A percentile compares a stretch with the other conserved stretches of the same genome.
Conservation (phyloP, 2,329 filamentous ascomycete genomes). For the Geosmithia morbida region DNA sequence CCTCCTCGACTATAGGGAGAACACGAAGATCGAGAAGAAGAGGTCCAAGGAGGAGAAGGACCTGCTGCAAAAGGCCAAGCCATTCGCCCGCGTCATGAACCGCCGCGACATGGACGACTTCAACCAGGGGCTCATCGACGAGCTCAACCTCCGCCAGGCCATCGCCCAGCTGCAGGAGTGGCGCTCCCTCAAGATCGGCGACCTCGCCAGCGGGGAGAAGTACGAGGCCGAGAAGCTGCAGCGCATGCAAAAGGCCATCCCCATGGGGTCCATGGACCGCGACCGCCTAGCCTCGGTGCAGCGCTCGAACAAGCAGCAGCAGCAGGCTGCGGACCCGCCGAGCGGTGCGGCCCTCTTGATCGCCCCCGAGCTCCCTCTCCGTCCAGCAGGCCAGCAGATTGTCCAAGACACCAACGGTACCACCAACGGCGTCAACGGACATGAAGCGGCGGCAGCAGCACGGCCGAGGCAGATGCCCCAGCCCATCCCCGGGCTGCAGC, state of each 20-base stretch:
- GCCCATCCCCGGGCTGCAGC: conserved; percentile 44
- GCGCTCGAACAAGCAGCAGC: conserved; percentile 43
- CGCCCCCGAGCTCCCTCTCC: conserved; percentile 62
- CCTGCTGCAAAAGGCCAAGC: conserved; percentile 82
- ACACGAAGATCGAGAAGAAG: conserved; percentile 81
- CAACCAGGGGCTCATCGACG: conserved; percentile 73
- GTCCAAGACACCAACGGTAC: conserved; percentile 37
- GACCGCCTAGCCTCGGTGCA: conserved; percentile 58
- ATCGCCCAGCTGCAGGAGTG: conserved; percentile 89
- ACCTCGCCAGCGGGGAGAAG: conserved; percentile 75
- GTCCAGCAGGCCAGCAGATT: conserved; percentile 23
- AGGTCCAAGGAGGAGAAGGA: conserved; percentile 91
- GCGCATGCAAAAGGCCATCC: conserved; percentile 53
- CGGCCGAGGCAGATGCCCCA: conserved; percentile 38
- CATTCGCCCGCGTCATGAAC: conserved; percentile 95
- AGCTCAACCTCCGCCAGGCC: conserved; percentile 80
- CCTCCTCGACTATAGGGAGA: conserved; percentile 85
- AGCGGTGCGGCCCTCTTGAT: conserved; percentile 64
- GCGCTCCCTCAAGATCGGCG: conserved; percentile 71
- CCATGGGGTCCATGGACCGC: conserved; percentile 76
- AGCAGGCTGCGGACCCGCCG: conserved; percentile 51
- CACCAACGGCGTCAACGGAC: conserved; percentile 22
- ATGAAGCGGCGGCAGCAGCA: conserved; percentile 6
- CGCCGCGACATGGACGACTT: conserved; percentile 79
- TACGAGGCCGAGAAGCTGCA: conserved; percentile 80